Base-by-base conservation (phyloP, 2,329 filamentous ascomycete genomes). In the Nectriaceae sp. region DNA sequence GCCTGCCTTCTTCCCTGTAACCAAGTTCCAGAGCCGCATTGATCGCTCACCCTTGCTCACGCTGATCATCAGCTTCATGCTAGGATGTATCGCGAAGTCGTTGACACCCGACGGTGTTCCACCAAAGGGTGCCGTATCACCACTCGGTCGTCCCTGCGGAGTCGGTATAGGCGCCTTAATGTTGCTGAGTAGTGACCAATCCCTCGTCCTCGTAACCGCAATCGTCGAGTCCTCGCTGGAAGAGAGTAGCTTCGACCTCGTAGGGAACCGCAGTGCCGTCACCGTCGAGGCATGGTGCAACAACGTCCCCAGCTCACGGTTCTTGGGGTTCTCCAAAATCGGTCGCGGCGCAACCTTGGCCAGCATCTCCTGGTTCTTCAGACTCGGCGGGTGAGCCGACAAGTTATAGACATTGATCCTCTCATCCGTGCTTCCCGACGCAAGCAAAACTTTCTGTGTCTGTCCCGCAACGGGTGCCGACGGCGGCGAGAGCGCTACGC, bases 11-110 rank as follows among this genome's bases (percentile, higher is more conserved):
- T 93, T 96, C 15, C 92, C 94, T 3, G 93, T 97, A 56, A 97
- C 91, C 55, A 99, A 70, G 65, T 99, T 97, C 94, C 94, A 99
- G 56, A 97, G 70, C 55, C 94, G 78, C 89, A 99, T 95, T 64
- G 87, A 90, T 56, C 84, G 85, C 74, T 99, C 94, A 56, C 91
- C 91, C 62, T 87, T 90, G 58, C 90, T 88, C 8, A 97, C 91
- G 60, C 84, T 95, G 51, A 99, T 84, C 89, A 97, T 96, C 42
- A 99, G 76, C 73, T 97, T 97, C 81, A 96, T 90, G 68, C 89
- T 95, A 1, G 94, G 93, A 67, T 99, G 94, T 21, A 99, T 88
- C 2, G 93, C 90, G 68, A 99, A 96, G 67, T 92, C 89, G 67
- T 96, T 97, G 58, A 97, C 84, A 16, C 94, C 94, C n/a, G 86